Percentiles rank a stretch among this genome's conserved stretches.
Conservation (phyloP, 1,139 yeast genomes). For the Taphrina communis region DNA sequence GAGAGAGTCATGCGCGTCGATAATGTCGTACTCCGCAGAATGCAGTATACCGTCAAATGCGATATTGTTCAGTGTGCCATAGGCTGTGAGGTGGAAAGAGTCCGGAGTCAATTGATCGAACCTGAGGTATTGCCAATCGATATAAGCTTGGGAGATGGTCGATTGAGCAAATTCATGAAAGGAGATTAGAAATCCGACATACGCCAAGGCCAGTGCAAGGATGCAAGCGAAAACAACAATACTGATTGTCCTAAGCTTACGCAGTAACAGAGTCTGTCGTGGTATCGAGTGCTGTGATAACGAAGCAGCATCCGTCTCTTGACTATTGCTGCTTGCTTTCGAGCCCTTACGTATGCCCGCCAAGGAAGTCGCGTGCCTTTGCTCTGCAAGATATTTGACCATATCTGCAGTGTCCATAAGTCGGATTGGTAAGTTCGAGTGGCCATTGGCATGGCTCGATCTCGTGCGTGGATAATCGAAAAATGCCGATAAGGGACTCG, state of each 20-base stretch:
- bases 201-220: background rate
- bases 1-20: background rate
- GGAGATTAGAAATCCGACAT: background rate
- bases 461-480: conserved; percentile 7
- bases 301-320: background rate
- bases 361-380: background rate
- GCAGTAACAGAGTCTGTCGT: background rate
- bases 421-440: conserved; percentile 13
- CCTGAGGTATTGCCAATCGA: background rate
- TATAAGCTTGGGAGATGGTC: conserved; percentile 6
- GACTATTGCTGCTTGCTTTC: background rate
- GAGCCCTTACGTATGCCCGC: conserved; percentile 2
- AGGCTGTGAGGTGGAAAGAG: conserved; percentile 18
- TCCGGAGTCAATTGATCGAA: conserved; percentile 14
- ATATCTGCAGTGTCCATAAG: conserved; percentile 24
- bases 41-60: background rate
- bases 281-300: background rate
- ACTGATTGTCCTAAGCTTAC: background rate
- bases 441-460: conserved; percentile 15
- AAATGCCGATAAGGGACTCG: background rate
- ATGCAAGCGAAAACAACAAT: background rate
- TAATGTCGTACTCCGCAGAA: conserved; percentile 10
- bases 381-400: conserved; percentile 19
- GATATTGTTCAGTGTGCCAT: conserved; percentile 8
- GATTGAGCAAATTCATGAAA: conserved; percentile 13